These are phyloP conservation scores for Mariannaea elegans DNA, from an alignment of 2,329 filamentous ascomycete genomes.

Conservation along the genomic window DNA sequence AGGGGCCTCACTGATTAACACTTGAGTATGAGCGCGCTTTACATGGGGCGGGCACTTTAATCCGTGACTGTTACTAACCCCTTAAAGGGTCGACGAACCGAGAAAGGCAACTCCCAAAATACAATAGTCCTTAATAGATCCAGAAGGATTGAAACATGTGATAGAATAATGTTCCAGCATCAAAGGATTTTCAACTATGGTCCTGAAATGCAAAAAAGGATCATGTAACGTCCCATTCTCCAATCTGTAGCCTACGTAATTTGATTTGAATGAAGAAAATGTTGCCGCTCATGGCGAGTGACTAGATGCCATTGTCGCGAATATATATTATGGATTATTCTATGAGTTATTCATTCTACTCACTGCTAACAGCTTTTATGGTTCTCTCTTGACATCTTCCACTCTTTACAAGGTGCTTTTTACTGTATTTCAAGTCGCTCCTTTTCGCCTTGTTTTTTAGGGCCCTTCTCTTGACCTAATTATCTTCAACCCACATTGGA, in stretches of 20 bases:
- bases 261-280: too few relatives aligned
- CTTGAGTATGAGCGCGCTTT: too few relatives aligned
- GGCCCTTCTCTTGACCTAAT: neutral
- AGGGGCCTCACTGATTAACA: too few relatives aligned
- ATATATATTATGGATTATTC: neutral
- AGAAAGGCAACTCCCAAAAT: neutral
- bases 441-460: neutral
- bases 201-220: too few relatives aligned
- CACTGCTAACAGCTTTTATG: too few relatives aligned
- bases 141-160: neutral
- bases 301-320: too few relatives aligned
- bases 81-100: neutral
- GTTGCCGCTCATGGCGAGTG: too few relatives aligned
- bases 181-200: neutral
- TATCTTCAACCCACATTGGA: neutral
- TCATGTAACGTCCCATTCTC: too few relatives aligned
- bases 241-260: too few relatives aligned
- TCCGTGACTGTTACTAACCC: neutral
- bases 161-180: neutral
- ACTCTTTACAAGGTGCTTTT: neutral
- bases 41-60: neutral
- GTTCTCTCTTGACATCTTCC: neutral
- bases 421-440: neutral
- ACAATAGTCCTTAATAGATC: neutral
- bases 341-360: neutral